Evolutionary conservation across 495 filamentous ascomycete species (phyloP), one percentile per base, ranked within the genome.

Genomic region (Aspergillus campestris): DNA sequence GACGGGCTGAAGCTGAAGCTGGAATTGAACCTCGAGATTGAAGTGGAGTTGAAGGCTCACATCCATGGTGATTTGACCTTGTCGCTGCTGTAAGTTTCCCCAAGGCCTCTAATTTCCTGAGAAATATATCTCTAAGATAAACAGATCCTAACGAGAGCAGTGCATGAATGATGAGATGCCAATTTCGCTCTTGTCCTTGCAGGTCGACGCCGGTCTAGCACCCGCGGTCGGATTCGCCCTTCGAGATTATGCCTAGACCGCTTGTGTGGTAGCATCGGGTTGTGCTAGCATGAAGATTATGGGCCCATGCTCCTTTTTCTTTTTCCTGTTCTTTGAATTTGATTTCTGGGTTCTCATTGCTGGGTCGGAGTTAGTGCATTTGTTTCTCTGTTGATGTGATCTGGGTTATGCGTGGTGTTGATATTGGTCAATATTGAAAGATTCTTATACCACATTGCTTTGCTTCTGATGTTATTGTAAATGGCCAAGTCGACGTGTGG

Each of bases 1-100:
- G 69, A 73, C 9, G 70, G 70, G 48, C 72, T 95, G 53, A 78
- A 79, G 59, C 52, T 95, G 70, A 70, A 87, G 53, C 62, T 95
- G 40, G 88, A 94, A 53, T 61, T 94, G 46, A 94, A 94, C 63
- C 64, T 95, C 36, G 89, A 95, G 52, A 79, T 94, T 46, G 85
- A 94, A 69, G 78, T 94, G 10, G 81, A 89, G 62, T 66, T 95
- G 3, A 94, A 94, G 75, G 89, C 89, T 29, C 84, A 81, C 56
- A 92, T 95, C 55, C 85, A 91, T 48, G 87, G 89, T 58, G 89
- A 94, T 66, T 67, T 94, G 58, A 92, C 87, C 39, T 54, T 95
- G 44, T 80, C 84, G 47, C 72, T 95, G 48, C 78, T 95, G 88
- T 91, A 80, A 74, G 86, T 84, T 35, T 7, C 34, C 40, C 11